Conservation (phyloP, 345 rosid genomes). For the Draba incana region DNA sequence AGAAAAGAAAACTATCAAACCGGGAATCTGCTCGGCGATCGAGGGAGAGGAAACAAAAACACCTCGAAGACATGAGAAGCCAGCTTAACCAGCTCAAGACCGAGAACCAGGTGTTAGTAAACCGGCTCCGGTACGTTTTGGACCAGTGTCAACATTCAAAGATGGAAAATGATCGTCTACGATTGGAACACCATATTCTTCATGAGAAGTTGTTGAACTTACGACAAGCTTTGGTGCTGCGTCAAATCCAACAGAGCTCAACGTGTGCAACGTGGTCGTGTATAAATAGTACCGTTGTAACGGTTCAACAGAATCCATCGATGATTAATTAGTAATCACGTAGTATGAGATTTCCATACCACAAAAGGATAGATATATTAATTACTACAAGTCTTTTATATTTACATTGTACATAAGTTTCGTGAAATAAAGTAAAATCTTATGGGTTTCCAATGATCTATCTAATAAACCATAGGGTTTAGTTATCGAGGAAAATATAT, state of each 20-base stretch:
- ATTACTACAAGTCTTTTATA: background rate
- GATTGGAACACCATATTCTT: slow-evolving; percentile 55
- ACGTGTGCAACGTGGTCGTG: slow-evolving; percentile 58
- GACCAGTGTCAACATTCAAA: slow-evolving; percentile 48
- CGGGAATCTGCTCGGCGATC: slow-evolving; percentile 94
- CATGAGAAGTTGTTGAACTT: slow-evolving; percentile 59
- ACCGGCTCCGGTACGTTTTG: slow-evolving; percentile 55
- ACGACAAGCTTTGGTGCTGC: slow-evolving; percentile 50
- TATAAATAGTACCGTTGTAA: slow-evolving; percentile 42
- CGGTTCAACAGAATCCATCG: slow-evolving; percentile 48
- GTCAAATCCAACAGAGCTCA: slow-evolving; percentile 56
- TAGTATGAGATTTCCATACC: slow-evolving; percentile 19
- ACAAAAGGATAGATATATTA: background rate
- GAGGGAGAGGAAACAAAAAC: slow-evolving; percentile 77
- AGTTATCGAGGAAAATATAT: background rate
- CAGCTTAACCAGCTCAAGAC: slow-evolving; percentile 61
- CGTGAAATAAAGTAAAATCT: background rate
- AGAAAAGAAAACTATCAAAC: slow-evolving; percentile 79
- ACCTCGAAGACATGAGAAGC: slow-evolving; percentile 71
- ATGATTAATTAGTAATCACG: slow-evolving; percentile 52
- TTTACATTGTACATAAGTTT: background rate
- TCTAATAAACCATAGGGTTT: background rate
- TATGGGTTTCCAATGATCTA: background rate
- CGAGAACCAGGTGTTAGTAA: slow-evolving; percentile 62
- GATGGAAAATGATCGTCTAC: slow-evolving; percentile 64